Base-by-base conservation (phyloP, 2,329 filamentous ascomycete species). In the Ceratocystis cacaofunesta region DNA sequence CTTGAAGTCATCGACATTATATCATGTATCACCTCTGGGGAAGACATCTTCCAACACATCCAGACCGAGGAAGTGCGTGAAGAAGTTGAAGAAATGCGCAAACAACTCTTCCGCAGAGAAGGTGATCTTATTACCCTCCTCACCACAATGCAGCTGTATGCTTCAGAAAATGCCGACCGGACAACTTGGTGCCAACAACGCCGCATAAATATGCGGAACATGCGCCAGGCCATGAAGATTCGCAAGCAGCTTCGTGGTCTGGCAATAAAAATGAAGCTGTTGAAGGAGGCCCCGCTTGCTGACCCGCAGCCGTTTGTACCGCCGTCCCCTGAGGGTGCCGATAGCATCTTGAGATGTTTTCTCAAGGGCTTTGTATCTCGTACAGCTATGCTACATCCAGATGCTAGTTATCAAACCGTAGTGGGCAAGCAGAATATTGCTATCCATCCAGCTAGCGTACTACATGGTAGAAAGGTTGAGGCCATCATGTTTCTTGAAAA, bases 1-100 rank as follows among this genome's bases (percentile, higher is more conserved):
- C 74, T 86, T 0, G 90, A 96, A 69, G 86, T 85, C 3, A 92
- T 99, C 68, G 94, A 97, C 71, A 87, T 96, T 65, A 88, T 87
- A 44, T 78, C 84, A 0, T 84, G 82, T 68, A 78, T 87, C 25
- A 86, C 83, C 0, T 78, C 82, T 0, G 84, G 85, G 52, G 82
- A 85, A 62, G 83, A 85, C 67, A 81, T 87, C 10, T 87, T 86
- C 70, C 73, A 83, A 10, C 82, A 84, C 58, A 73, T 85, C 0
- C 80, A 82, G 61, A 81, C 80, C 0, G 82, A 85, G 68, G 81
- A 85, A 68, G 78, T 76, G 1, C 75, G 76, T 25, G 82, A 85
- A 63, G 77, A 81, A 22, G 77, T 80, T 0, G 80, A 82, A 66
- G 77, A 78, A 15, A 72, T 74, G 19, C 80, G 84, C 52, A 81